Evolutionary conservation across 2,329 filamentous ascomycete genomes (phyloP).

Genomic region (Neobulgaria alba): DNA sequence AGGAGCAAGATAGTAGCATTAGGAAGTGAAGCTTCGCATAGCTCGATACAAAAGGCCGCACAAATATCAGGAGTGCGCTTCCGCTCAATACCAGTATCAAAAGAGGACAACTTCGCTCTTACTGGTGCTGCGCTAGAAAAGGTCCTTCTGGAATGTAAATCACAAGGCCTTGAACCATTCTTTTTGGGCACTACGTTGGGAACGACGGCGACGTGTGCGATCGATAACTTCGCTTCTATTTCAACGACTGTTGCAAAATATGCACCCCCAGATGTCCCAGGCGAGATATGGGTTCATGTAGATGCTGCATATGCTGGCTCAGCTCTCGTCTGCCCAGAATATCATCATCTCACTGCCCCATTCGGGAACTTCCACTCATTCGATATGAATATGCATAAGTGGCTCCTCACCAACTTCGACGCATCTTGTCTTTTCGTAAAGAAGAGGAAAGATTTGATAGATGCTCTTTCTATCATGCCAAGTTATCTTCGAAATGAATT

Average conservation of each 20-base stretch:
- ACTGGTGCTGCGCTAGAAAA: constrained; percentile 53
- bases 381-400: constrained; percentile 96
- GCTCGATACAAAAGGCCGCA: constrained; percentile 78
- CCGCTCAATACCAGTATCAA: constrained; percentile 54
- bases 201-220: constrained; percentile 79
- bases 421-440: constrained; percentile 72
- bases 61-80: constrained; percentile 80
- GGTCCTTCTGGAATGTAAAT: constrained; percentile 56
- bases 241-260: constrained; percentile 28
- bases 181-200: constrained; percentile 79
- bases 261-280: constrained; percentile 31
- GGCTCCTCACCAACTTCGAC: constrained; percentile 92
- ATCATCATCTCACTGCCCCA: constrained; percentile 56
- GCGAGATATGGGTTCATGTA: constrained; percentile 79
- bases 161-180: constrained; percentile 70
- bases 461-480: constrained; percentile 69
- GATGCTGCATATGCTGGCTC: constrained; percentile 90
- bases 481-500: constrained; percentile 76
- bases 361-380: constrained; percentile 73
- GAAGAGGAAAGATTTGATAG: constrained; percentile 65
- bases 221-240: constrained; percentile 61
- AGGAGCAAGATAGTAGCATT: constrained; percentile 70
- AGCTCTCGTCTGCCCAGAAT: constrained; percentile 73
- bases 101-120: constrained; percentile 60
- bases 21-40: constrained; percentile 72